A percentile compares a stretch with the other conserved stretches of the same genome.
These are phyloP conservation scores for Favolaschia claudopus DNA, from an alignment of 768 basidiomycete species.

Conservation along the genomic window DNA sequence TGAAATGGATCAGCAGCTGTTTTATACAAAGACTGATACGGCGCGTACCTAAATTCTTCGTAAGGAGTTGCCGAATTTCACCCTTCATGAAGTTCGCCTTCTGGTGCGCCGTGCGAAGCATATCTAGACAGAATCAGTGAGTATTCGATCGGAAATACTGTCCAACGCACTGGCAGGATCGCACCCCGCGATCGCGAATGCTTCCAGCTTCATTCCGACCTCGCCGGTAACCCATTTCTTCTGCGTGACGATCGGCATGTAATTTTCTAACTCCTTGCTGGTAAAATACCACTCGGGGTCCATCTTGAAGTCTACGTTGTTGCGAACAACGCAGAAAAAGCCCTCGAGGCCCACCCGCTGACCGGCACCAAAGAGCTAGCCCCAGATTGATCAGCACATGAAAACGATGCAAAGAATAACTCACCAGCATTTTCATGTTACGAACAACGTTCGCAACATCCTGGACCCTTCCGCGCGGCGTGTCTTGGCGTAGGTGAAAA, in stretches of 20 bases:
- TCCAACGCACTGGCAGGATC: slow-evolving; percentile 7
- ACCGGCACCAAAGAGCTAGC: slow-evolving; percentile 15
- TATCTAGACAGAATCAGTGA: neutral
- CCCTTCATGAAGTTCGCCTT: neutral
- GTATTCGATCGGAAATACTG: neutral
- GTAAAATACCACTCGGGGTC: slow-evolving; percentile 32
- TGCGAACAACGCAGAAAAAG: slow-evolving; percentile 32
- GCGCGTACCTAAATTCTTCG: neutral
- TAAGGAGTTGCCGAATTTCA: neutral
- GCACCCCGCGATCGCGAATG: slow-evolving; percentile 19
- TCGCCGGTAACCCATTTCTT: slow-evolving; percentile 7
- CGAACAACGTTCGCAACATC: slow-evolving; percentile 6
- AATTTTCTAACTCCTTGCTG: slow-evolving; percentile 5
- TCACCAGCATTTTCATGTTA: slow-evolving; percentile 3
- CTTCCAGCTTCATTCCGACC: slow-evolving; percentile 14
- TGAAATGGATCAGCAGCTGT: too few species aligned
- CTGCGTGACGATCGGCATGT: slow-evolving; percentile 24
- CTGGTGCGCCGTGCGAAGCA: neutral
- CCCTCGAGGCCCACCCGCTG: slow-evolving; percentile 27
- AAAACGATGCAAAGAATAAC: neutral
- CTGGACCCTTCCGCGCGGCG: slow-evolving; percentile 6
- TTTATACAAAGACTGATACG: too few species aligned
- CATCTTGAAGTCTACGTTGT: slow-evolving; percentile 18
- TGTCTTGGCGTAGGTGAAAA: neutral
- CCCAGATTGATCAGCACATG: neutral